Base-by-base conservation (phyloP, 306 rosid species). In the Geum urbanum region DNA sequence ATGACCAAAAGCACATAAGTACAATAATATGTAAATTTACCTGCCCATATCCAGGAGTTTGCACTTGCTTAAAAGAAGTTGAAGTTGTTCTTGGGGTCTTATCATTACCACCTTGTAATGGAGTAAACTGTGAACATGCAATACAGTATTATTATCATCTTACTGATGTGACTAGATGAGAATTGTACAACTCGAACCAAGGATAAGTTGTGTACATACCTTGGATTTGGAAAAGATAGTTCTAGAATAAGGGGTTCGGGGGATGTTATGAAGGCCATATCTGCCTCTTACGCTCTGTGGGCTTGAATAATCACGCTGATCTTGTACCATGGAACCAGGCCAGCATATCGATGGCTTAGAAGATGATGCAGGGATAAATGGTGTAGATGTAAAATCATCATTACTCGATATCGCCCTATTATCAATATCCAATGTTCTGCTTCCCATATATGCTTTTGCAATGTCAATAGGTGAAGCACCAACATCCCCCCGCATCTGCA, bases 371-470 rank as follows among this genome's bases (percentile, higher is more conserved):
- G 83, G 88, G 72, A 81, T 74, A 72, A 69, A 80, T 60, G 89
- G 80, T 52, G 77, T 81, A 41, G 80, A 66, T 53, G 79, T 80
- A 78, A 84, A 79, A 64, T 77, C 85, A 64, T 75, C 79, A 47
- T 72, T 79, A 70, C 16, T 78, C 63, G 82, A 63, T 54, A 43
- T 67, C 9, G 67, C 67, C 67, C 72, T 86, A 69, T 84, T 89
- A 69, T 84, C 87, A 55, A 70, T 77, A 73, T 86, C 97, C 16
- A 76, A 82, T 72, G 76, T 79, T 74, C 84, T 85, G 76, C 81
- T 82, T 79, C 77, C 83, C 97, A 94, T 94, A 78, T 85, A 94
- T 75, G 95, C 97, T 80, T 87, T 85, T 40, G 98, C 98, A 84
- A 94, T 85, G 16, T 88, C 92, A 46, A 82, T 63, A 55, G 98